phyloP scores from a whole-genome alignment of 306 rosid species.

The Castanea mollissima region DNA sequence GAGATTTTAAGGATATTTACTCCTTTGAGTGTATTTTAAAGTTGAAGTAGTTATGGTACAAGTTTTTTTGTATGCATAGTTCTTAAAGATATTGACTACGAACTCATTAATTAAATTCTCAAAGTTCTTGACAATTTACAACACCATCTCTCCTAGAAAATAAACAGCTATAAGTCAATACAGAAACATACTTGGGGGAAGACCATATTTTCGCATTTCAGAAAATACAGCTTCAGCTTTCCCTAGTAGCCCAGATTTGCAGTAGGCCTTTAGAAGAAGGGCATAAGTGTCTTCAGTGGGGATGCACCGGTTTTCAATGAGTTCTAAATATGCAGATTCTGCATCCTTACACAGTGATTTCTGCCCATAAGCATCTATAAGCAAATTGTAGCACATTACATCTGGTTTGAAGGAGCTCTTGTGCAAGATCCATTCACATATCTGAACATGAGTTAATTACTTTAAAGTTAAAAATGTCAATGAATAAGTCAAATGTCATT shows the following conservation, averaged over 20 bases:
- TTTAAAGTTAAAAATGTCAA: conserved; percentile 23
- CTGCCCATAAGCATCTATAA: conserved; percentile 85
- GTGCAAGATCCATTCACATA: conserved; percentile 79
- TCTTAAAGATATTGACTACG: not conserved
- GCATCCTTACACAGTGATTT: conserved; percentile 65
- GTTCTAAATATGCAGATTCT: conserved; percentile 75
- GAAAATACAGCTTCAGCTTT: conserved; percentile 86
- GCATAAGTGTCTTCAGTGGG: conserved; percentile 96
- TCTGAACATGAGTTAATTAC: conserved; percentile 41
- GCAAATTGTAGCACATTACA: conserved; percentile 90
- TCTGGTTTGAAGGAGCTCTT: conserved; percentile 86
- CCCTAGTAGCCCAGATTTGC: conserved; percentile 62
- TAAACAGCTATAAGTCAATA: conserved; percentile 1
- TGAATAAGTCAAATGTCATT: not conserved
- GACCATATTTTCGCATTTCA: conserved; percentile 71
- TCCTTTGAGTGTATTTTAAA: not conserved
- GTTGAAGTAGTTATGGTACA: not conserved
- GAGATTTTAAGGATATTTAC: not conserved
- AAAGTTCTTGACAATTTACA: not conserved
- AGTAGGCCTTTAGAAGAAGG: conserved; percentile 81
- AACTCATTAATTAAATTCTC: not conserved
- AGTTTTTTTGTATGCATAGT: not conserved
- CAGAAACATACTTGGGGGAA: conserved; percentile 69
- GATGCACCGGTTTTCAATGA: conserved; percentile 67
- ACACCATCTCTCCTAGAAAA: not conserved